phyloP scores from a whole-genome alignment of 768 basidiomycete species.

The Sarcomyxa edulis region DNA sequence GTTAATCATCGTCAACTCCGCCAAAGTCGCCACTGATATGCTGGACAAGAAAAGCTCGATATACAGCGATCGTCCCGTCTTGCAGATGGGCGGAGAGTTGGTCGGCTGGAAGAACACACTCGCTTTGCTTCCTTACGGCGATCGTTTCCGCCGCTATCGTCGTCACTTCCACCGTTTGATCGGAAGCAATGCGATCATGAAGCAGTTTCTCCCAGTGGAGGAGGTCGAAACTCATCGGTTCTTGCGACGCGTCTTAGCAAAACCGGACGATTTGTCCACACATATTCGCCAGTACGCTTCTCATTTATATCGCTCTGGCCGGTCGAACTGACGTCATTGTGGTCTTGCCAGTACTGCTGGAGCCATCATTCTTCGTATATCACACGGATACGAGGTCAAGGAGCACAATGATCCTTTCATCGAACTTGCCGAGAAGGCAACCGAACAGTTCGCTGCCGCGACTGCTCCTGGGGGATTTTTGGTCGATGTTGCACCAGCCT shows the following conservation, averaged over 20 bases:
- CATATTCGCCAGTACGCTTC: slow-evolving; percentile 43
- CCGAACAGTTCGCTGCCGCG: slow-evolving; percentile 47
- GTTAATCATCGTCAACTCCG: slow-evolving; percentile 50
- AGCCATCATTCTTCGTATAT: slow-evolving; percentile 47
- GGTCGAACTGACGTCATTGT: slow-evolving; percentile 2
- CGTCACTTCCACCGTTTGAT: slow-evolving; percentile 47
- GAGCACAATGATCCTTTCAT: slow-evolving; percentile 48
- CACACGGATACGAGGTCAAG: slow-evolving; percentile 49
- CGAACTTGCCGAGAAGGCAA: slow-evolving; percentile 46
- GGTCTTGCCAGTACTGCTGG: slow-evolving; percentile 36
- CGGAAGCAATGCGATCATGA: slow-evolving; percentile 36
- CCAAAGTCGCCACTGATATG: slow-evolving; percentile 46
- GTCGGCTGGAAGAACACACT: slow-evolving; percentile 55
- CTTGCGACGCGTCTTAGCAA: slow-evolving; percentile 39
- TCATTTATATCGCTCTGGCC: slow-evolving; percentile 4
- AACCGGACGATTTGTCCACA: slow-evolving; percentile 38
- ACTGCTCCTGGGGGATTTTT: slow-evolving; percentile 47
- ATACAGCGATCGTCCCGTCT: slow-evolving; percentile 62
- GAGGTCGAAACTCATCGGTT: slow-evolving; percentile 44
- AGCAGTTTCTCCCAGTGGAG: slow-evolving; percentile 36
- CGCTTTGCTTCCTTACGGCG: slow-evolving; percentile 51
- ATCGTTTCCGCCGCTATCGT: slow-evolving; percentile 49
- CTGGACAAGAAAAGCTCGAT: slow-evolving; percentile 62
- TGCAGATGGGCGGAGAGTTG: slow-evolving; percentile 50
- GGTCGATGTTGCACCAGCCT: slow-evolving; percentile 44